Evolutionary conservation across 148 eudicot species (phyloP).

Genomic region (Silene latifolia): DNA sequence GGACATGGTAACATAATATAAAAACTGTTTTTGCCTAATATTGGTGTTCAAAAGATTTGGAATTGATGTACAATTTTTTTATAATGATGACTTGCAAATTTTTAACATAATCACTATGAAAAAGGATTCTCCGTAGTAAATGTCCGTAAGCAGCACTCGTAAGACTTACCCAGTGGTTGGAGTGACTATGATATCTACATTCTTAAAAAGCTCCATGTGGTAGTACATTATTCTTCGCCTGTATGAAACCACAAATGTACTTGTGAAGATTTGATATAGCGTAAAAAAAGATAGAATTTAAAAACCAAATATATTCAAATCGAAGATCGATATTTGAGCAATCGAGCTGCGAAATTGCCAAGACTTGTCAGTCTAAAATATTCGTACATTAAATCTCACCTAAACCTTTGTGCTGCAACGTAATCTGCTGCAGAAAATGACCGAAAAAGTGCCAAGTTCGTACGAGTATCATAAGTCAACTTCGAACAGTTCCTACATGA

Average conservation of each 20-base stretch:
- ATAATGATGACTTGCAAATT: no score
- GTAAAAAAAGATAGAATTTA: background rate
- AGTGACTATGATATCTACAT: constrained; percentile 87
- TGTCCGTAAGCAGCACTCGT: background rate
- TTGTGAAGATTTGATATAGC: background rate
- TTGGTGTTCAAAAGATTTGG: no score
- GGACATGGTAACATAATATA: no score
- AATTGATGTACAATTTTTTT: no score
- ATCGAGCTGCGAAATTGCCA: background rate
- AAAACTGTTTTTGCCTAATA: no score
- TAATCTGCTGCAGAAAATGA: constrained; percentile 84
- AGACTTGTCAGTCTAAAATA: background rate
- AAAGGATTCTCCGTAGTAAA: no score
- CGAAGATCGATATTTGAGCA: background rate
- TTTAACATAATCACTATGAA: no score
- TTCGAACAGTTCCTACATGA: constrained; percentile 45
- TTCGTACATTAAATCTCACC: constrained; percentile 36
- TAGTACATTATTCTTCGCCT: constrained; percentile 91
- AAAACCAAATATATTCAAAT: background rate
- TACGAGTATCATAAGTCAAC: constrained; percentile 76
- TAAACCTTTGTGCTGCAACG: constrained; percentile 78
- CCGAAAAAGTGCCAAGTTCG: constrained; percentile 69
- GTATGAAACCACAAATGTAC: constrained; percentile 17
- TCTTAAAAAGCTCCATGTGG: constrained; percentile 80
- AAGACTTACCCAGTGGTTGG: constrained; percentile 94